Percentiles rank a stretch among this genome's conserved stretches.
These are phyloP conservation scores for Danielozyma ontarioensis DNA, from an alignment of 805 yeast genomes.

Conservation along the genomic window DNA sequence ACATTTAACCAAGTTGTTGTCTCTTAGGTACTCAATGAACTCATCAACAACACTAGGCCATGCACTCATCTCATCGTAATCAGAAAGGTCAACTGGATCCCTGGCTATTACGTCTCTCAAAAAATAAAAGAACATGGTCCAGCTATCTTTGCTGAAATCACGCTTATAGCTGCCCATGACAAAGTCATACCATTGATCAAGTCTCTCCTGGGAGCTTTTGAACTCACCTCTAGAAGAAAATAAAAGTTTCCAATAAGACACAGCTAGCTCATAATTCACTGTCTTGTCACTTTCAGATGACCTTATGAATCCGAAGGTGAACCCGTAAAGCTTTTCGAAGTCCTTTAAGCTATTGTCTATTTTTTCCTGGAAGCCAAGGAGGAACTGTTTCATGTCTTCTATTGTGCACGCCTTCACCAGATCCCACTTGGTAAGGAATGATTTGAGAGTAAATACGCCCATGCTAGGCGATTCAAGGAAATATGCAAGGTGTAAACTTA, in stretches of 20 bases:
- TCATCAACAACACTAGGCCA: slow-evolving; percentile 93
- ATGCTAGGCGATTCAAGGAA: slow-evolving; percentile 60
- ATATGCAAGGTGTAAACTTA: slow-evolving; percentile 65
- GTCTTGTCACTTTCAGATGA: slow-evolving; percentile 53
- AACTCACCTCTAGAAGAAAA: slow-evolving; percentile 22
- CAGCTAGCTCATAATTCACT: slow-evolving; percentile 55
- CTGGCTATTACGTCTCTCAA: slow-evolving; percentile 39
- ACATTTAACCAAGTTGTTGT: slow-evolving; percentile 11
- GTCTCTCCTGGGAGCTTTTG: slow-evolving; percentile 18
- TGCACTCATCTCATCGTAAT: slow-evolving; percentile 75
- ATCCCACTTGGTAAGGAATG: slow-evolving; percentile 59
- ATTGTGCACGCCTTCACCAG: slow-evolving; percentile 23
- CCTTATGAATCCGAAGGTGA: slow-evolving; percentile 61
- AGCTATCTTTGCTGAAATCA: slow-evolving; percentile 64
- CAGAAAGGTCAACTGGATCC: slow-evolving; percentile 46
- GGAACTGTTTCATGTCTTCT: slow-evolving; percentile 41
- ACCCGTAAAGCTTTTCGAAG: slow-evolving; percentile 60
- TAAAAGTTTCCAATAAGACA: slow-evolving; percentile 73
- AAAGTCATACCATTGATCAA: slow-evolving; percentile 57
- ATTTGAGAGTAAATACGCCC: slow-evolving; percentile 51
- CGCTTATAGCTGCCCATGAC: slow-evolving; percentile 38
- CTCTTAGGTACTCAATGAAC: slow-evolving; percentile 57
- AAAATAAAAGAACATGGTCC: slow-evolving; percentile 80
- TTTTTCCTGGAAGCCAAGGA: slow-evolving; percentile 10
- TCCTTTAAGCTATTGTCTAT: slow-evolving; percentile 16